These are phyloP conservation scores for Alternaria postmessia DNA, from an alignment of 2,329 filamentous ascomycete species.

Conservation along the genomic window DNA sequence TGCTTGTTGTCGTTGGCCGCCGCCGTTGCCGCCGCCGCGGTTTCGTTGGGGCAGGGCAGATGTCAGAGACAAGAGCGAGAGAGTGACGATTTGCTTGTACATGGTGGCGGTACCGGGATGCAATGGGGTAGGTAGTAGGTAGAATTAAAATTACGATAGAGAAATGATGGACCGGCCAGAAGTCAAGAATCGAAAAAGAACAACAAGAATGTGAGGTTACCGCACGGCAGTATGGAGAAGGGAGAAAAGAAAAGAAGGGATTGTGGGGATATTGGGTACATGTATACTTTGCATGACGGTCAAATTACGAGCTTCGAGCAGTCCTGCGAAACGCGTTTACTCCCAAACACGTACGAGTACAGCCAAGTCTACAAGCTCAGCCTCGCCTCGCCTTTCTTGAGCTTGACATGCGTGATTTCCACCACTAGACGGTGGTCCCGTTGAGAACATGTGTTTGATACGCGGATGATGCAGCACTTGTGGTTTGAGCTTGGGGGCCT, in stretches of 20 bases:
- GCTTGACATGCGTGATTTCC: constrained; percentile 22
- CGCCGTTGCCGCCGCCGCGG: constrained; percentile 13
- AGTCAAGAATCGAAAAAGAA: constrained; percentile 2
- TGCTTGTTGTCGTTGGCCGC: constrained; percentile 11
- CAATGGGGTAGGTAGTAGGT: not conserved
- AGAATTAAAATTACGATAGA: constrained; percentile 27
- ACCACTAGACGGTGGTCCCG: not conserved
- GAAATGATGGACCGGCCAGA: constrained; percentile 39
- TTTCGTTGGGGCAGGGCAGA: constrained; percentile 38
- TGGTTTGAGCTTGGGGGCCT: constrained; percentile 31
- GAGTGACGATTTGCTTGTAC: constrained; percentile 16
- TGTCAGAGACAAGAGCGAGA: constrained; percentile 33
- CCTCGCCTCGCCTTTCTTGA: constrained; percentile 19
- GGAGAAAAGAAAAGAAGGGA: constrained; percentile 10
- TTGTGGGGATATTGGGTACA: not conserved
- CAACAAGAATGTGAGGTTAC: not conserved
- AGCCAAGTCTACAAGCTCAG: constrained; percentile 35
- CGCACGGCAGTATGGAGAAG: constrained; percentile 16
- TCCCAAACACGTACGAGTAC: constrained; percentile 10
- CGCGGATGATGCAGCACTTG: constrained; percentile 32
- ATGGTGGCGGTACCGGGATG: constrained; percentile 1
- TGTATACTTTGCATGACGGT: not conserved
- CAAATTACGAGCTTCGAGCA: not conserved
- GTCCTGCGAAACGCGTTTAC: constrained; percentile 3
- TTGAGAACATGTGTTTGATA: constrained; percentile 31